These are phyloP conservation scores for Aurifilum marmelostoma DNA, from an alignment of 2,329 filamentous ascomycete genomes.

Conservation along the genomic window DNA sequence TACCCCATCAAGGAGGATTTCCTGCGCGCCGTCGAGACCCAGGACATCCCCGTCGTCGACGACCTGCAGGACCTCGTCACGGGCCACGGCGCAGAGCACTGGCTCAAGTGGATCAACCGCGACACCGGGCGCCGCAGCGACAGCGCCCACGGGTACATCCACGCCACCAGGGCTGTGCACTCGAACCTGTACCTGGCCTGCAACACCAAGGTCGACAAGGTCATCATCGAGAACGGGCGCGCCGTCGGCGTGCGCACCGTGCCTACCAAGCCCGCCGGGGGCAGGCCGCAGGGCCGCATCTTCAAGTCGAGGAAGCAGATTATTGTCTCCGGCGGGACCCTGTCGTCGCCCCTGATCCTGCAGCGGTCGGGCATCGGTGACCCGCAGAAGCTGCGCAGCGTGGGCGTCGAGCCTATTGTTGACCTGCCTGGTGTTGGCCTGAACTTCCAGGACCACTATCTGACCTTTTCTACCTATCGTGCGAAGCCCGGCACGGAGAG, in stretches of 20 bases:
- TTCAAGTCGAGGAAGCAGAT: slow-evolving; percentile 75
- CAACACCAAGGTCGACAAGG: slow-evolving; percentile 79
- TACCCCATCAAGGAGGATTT: slow-evolving; percentile 85
- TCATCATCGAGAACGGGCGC: slow-evolving; percentile 72
- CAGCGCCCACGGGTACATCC: slow-evolving; percentile 77
- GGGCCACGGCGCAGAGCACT: slow-evolving; percentile 75
- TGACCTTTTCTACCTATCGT: slow-evolving; percentile 71
- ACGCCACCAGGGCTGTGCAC: slow-evolving; percentile 72
- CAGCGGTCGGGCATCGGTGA: slow-evolving; percentile 75
- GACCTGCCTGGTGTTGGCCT: slow-evolving; percentile 74
- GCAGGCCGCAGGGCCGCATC: slow-evolving; percentile 48
- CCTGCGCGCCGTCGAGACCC: slow-evolving; percentile 70
- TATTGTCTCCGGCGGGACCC: slow-evolving; percentile 71
- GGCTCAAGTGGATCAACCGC: slow-evolving; percentile 85
- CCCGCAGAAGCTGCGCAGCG: slow-evolving; percentile 70
- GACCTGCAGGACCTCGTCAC: slow-evolving; percentile 75
- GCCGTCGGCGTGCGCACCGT: slow-evolving; percentile 75
- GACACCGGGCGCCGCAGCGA: slow-evolving; percentile 74
- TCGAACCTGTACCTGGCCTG: slow-evolving; percentile 72
- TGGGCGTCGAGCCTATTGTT: slow-evolving; percentile 69
- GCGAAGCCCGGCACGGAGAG: slow-evolving; percentile 76
- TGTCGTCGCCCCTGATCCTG: slow-evolving; percentile 74
- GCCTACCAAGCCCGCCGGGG: slow-evolving; percentile 65
- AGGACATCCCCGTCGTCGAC: slow-evolving; percentile 75
- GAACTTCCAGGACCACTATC: slow-evolving; percentile 78